phyloP scores from a whole-genome alignment of 352 stramenopile species.

The Pythium coloratum region DNA sequence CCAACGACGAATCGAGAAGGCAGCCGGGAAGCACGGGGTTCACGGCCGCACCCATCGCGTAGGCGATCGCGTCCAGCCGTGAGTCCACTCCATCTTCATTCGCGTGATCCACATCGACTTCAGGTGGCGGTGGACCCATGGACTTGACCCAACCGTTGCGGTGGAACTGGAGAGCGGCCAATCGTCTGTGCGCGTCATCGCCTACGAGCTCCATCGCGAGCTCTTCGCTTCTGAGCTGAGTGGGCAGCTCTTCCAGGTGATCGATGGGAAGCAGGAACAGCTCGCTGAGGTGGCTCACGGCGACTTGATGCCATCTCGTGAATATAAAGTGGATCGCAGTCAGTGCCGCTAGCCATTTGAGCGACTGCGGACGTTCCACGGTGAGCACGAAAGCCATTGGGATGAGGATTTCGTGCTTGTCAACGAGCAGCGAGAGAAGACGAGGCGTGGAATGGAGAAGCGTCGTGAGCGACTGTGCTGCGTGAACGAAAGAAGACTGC shows the following conservation, averaged over 20 bases:
- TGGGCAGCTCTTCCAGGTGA: constrained; percentile 3
- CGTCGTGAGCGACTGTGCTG: constrained; percentile 47
- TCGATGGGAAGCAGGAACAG: constrained; percentile 22
- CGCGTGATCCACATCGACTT: neutral
- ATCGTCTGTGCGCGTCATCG: constrained; percentile 33
- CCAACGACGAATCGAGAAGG: neutral
- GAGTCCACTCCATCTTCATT: neutral
- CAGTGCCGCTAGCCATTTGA: constrained; percentile 65
- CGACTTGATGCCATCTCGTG: constrained; percentile 7
- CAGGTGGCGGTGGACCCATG: constrained; percentile 27
- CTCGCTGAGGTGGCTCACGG: constrained; percentile 23
- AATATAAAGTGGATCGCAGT: constrained; percentile 56
- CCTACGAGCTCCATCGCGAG: constrained; percentile 41
- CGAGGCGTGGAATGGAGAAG: constrained; percentile 47
- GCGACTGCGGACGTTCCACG: constrained; percentile 43
- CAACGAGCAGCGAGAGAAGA: constrained; percentile 45
- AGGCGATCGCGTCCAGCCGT: constrained; percentile 18
- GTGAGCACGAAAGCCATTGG: constrained; percentile 61
- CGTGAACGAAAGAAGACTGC: constrained; percentile 47
- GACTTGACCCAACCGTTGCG: constrained; percentile 46
- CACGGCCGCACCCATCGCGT: constrained; percentile 20
- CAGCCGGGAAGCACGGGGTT: constrained; percentile 13
- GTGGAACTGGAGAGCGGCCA: constrained; percentile 50
- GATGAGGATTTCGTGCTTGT: constrained; percentile 43
- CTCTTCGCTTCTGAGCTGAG: constrained; percentile 7